Evolutionary conservation across 805 yeast genomes (phyloP), one percentile per base, ranked within the genome.

Genomic region (Naumovozyma baii): DNA sequence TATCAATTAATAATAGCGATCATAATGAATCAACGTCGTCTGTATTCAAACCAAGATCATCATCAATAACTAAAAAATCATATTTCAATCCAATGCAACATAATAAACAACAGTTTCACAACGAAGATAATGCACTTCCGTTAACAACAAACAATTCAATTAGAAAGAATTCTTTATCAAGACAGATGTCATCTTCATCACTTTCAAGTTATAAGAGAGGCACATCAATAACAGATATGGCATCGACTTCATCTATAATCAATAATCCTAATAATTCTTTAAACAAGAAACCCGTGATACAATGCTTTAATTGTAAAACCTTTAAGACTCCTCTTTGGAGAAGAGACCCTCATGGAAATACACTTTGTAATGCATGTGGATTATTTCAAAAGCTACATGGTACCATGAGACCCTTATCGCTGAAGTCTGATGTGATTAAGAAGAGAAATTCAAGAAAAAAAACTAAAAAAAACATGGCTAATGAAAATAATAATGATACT

Each of bases 331-430:
- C 98, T 1, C 62, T 90, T 14, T 90, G 98, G 98, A 69, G 98
- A 50, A 70, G 96, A 37, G 85, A 86, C 51, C 87, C 94, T 0
- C 84, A 83, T 43, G 96, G 96, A 2, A 81, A 84, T 53, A 94
- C 96, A 0, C 66, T 90, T 43, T 90, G 97, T 64, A 90, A 90
- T 61, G 97, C 98, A 0, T 90, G 98, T 66, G 98, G 97, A 0
- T 67, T 90, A 44, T 90, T 90, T 52, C 72, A 84, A 54, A 90
- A 90, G 61, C 67, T 90, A 18, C 97, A 90, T 54, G 97, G 96
- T n/a, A 90, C 86, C 3, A 94, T 85, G 45, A 69, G 97, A 42
- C 98, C 98, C 0, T 67, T 90, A 38, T 82, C 94, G 12, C 67
- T 88, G 52, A 88, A 87, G 56, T 83, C 96, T 0, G 96, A 88